A percentile compares a stretch with the other conserved stretches of the same genome.
Conservation (phyloP, 768 basidiomycete genomes). For the Lentinula sp. region DNA sequence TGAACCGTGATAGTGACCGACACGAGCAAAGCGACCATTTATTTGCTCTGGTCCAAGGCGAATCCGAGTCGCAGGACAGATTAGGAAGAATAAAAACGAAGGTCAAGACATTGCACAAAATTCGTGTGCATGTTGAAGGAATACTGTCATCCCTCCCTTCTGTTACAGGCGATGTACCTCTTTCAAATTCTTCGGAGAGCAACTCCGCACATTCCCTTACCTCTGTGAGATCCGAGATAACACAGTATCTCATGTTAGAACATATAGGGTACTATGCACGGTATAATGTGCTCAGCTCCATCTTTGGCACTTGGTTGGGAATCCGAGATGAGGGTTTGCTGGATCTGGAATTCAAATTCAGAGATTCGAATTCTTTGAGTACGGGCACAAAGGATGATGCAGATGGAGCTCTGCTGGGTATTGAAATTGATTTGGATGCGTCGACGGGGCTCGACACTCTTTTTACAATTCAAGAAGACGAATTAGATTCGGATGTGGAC, state of each 20-base stretch:
- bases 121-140: background rate
- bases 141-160: background rate
- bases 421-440: background rate
- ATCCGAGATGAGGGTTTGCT: background rate
- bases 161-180: background rate
- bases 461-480: background rate
- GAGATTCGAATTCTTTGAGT: background rate
- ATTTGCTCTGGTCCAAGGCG: background rate
- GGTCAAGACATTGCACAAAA: background rate
- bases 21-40: background rate
- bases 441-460: background rate
- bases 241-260: background rate
- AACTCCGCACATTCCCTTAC: too few relatives aligned
- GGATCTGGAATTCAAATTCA: background rate
- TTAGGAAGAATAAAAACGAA: background rate
- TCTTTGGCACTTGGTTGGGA: constrained; percentile 1
- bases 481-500: background rate
- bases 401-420: background rate
- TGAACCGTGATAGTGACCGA: background rate
- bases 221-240: background rate
- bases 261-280: background rate
- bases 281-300: background rate
- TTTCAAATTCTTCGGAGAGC: background rate
- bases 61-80: background rate
- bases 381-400: too few relatives aligned